Conservation (phyloP, 1,284 basidiomycete genomes). For the Ustilago tritici region DNA sequence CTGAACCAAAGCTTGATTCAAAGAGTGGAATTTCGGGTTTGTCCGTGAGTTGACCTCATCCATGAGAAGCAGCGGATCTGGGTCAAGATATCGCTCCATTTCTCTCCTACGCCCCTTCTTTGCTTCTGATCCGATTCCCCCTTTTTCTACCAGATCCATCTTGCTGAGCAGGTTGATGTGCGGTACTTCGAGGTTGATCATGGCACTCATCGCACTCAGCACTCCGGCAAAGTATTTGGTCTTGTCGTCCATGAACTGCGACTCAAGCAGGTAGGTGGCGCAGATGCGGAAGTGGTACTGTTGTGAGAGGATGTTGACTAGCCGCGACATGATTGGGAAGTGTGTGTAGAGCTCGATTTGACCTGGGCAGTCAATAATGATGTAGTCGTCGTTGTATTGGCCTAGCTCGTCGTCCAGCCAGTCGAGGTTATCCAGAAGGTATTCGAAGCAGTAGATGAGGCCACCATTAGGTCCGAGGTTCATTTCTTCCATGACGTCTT, state of each 20-base stretch:
- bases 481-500: slow-evolving; percentile 97
- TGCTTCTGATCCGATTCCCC: slow-evolving; percentile 74
- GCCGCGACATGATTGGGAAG: slow-evolving; percentile 91
- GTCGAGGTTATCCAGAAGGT: slow-evolving; percentile 95
- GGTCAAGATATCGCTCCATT: slow-evolving; percentile 87
- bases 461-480: slow-evolving; percentile 97
- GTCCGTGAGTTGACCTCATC: slow-evolving; percentile 76
- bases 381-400: slow-evolving; percentile 91
- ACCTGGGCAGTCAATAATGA: slow-evolving; percentile 97
- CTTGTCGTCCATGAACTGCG: slow-evolving; percentile 81
- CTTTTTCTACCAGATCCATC: slow-evolving; percentile 90
- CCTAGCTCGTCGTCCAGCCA: slow-evolving; percentile 99
- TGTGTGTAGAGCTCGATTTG: slow-evolving; percentile 99
- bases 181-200: slow-evolving; percentile 96
- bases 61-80: slow-evolving; percentile 91
- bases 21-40: slow-evolving; percentile 89
- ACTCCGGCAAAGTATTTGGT: slow-evolving; percentile 99
- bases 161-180: slow-evolving; percentile 99
- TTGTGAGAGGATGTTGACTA: slow-evolving; percentile 76
- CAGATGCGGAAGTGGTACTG: slow-evolving; percentile 67
- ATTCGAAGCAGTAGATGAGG: slow-evolving; percentile 98
- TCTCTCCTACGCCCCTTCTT: slow-evolving; percentile 63
- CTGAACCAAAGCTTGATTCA: slow-evolving; percentile 94
- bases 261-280: slow-evolving; percentile 86
- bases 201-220: slow-evolving; percentile 96